These are phyloP conservation scores for Nidularia pulvinata DNA, from an alignment of 768 basidiomycete genomes.

Conservation along the genomic window DNA sequence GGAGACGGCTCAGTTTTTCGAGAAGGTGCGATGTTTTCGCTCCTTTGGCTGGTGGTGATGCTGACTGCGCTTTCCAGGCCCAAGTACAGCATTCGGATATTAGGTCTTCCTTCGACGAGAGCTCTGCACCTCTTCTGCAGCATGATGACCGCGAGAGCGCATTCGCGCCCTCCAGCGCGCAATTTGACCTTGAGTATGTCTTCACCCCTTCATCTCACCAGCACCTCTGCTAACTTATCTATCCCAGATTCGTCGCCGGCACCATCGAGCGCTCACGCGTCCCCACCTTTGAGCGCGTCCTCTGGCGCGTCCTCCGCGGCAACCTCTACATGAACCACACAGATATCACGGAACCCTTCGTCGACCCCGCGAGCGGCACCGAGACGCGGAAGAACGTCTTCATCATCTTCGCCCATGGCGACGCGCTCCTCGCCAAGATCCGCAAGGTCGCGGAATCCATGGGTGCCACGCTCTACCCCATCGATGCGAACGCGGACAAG, in stretches of 20 bases:
- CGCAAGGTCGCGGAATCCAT: slow-evolving; percentile 99
- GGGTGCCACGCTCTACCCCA: slow-evolving; percentile 96
- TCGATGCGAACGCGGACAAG: slow-evolving; percentile 93
- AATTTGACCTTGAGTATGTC: slow-evolving; percentile 88
- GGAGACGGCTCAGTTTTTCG: slow-evolving; percentile 97
- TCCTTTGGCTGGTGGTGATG: background rate
- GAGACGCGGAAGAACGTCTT: slow-evolving; percentile 98
- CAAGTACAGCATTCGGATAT: slow-evolving; percentile 79
- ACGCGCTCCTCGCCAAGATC: slow-evolving; percentile 91
- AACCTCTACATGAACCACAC: slow-evolving; percentile 99
- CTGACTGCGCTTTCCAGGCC: slow-evolving; percentile 46
- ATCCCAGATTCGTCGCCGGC: slow-evolving; percentile 91
- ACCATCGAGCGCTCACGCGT: slow-evolving; percentile 93
- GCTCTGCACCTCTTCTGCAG: slow-evolving; percentile 86
- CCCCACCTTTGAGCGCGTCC: slow-evolving; percentile 93
- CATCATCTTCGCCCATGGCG: slow-evolving; percentile 98
- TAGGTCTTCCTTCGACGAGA: slow-evolving; percentile 89
- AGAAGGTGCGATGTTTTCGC: slow-evolving; percentile 61
- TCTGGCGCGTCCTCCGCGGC: slow-evolving; percentile 97
- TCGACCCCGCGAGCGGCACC: slow-evolving; percentile 79
- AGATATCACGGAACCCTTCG: slow-evolving; percentile 91
- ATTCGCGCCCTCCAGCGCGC: slow-evolving; percentile 43
- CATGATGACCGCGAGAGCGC: slow-evolving; percentile 85
- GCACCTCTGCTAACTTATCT: slow-evolving; percentile 4
- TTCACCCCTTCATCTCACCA: background rate